A percentile compares a stretch with the other conserved stretches of the same genome.
phyloP scores from a whole-genome alignment of 1,284 basidiomycete species.

The Ustilago nuda region DNA sequence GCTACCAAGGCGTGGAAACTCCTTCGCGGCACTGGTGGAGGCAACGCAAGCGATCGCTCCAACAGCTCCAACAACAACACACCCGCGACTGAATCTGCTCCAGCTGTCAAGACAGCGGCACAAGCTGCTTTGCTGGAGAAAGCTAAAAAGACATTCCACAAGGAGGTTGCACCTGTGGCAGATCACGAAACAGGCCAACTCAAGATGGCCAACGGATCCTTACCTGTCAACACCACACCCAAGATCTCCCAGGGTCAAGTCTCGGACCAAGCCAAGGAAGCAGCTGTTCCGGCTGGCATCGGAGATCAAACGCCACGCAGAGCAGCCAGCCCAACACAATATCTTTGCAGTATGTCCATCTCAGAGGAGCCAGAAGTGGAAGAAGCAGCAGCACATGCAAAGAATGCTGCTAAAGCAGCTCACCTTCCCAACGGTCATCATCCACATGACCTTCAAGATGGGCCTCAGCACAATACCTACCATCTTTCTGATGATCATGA shows the following conservation, averaged over 20 bases:
- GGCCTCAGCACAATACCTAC: conserved; percentile 45
- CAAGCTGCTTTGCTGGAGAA: conserved; percentile 16
- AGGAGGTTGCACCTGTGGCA: conserved; percentile 45
- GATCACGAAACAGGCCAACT: conserved; percentile 44
- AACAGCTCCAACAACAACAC: conserved; percentile 3
- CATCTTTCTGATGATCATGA: conserved; percentile 53
- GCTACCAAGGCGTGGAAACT: conserved; percentile 55
- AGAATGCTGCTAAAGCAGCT: conserved; percentile 20
- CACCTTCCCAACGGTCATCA: conserved; percentile 32
- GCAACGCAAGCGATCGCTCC: conserved; percentile 17
- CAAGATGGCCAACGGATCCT: conserved; percentile 31
- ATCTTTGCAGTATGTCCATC: conserved; percentile 30
- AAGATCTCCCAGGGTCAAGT: conserved; percentile 13
- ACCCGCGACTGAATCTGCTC: background rate
- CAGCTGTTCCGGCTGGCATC: background rate
- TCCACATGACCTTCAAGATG: conserved; percentile 45
- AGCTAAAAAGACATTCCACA: conserved; percentile 40
- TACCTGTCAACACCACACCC: conserved; percentile 5
- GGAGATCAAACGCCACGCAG: conserved; percentile 41
- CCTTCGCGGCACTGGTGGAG: conserved; percentile 34
- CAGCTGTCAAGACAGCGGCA: background rate
- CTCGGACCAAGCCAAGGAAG: conserved; percentile 26
- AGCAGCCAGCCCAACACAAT: conserved; percentile 26
- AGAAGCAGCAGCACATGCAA: conserved; percentile 37
- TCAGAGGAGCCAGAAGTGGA: conserved; percentile 32